phyloP scores from a whole-genome alignment of 805 yeast species.

The Ogataea haglerorum region DNA sequence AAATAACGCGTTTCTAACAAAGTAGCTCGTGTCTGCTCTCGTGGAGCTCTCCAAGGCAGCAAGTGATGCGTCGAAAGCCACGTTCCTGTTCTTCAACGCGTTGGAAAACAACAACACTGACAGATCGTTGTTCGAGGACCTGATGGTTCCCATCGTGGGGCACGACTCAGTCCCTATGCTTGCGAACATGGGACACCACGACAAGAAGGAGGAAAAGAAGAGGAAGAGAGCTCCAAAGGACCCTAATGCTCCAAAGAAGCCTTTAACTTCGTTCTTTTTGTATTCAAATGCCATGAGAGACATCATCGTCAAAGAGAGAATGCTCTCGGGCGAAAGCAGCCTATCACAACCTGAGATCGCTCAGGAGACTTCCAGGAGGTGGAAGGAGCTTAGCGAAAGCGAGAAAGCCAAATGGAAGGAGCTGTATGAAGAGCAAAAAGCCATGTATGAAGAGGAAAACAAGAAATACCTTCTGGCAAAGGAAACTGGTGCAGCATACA shows the following conservation, averaged over 20 bases:
- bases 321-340: conserved; percentile 53
- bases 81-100: conserved; percentile 69
- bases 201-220: conserved; percentile 43
- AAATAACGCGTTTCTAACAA: conserved; percentile 18
- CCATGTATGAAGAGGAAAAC: conserved; percentile 31
- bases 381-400: conserved; percentile 68
- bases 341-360: conserved; percentile 76
- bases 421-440: conserved; percentile 46
- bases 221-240: conserved; percentile 56
- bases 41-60: conserved; percentile 86
- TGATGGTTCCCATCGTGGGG: conserved; percentile 32
- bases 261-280: conserved; percentile 80
- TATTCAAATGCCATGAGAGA: conserved; percentile 75
- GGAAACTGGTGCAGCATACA: conserved; percentile 27
- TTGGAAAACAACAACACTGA: conserved; percentile 42
- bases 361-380: conserved; percentile 69
- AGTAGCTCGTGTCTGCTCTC: conserved; percentile 68
- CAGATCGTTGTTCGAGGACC: conserved; percentile 24
- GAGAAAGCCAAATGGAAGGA: conserved; percentile 74
- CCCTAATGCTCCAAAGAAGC: conserved; percentile 95
- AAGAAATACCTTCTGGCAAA: conserved; percentile 30
- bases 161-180: conserved; percentile 19
- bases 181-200: conserved; percentile 27
- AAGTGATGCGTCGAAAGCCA: conserved; percentile 74
- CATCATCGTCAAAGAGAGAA: conserved; percentile 65